Base-by-base conservation (phyloP, 148 eudicot species). In the Talinum fruticosum region DNA sequence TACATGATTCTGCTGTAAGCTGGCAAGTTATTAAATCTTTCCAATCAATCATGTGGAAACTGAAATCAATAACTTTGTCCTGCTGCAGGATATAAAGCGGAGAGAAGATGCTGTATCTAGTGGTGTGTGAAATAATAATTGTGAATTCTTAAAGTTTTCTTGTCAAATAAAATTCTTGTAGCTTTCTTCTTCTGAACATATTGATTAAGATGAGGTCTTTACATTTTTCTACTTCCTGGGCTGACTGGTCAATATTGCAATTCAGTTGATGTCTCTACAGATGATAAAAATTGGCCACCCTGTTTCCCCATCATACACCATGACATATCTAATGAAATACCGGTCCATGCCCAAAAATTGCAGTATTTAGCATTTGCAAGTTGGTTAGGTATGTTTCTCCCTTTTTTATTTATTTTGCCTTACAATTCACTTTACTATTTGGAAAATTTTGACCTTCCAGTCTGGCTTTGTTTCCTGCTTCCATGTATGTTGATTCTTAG, bases 351-450 rank as follows among this genome's bases (percentile, higher is more conserved):
- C 61, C 89, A 86, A 74, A 86, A 80, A 82, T 69, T 86, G 79
- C 89, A 86, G 81, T 86, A 86, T 80, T 79, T 84, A 83, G 89
- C 89, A 68, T 86, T 86, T 82, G 89, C 89, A 66, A 86, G 89
- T 82, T 86, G 89, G 89, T 59, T 86, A 84, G 89, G 89, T 86
- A 84, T 57, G 79, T 29, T 19, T 36, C 70, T 0, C 44, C 1
- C 18, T 68, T 65, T 49, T 8, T 38, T n/a, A n/a, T n/a, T n/a
- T n/a, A n/a, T n/a, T n/a, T n/a, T n/a, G 23, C 59, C 30, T 66
- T 33, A 45, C 10, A 44, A 19, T 13, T 34, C 57, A 3, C 10
- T 41, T 57, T 38, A 14, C 24, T 69, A 14, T 67, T n/a, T n/a
- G 28, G 79, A 7, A 41, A 38, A 35, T 18, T 49, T 1, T 67